Base-by-base conservation (phyloP, 805 yeast genomes). In the Saccharomycopsis fermentans region DNA sequence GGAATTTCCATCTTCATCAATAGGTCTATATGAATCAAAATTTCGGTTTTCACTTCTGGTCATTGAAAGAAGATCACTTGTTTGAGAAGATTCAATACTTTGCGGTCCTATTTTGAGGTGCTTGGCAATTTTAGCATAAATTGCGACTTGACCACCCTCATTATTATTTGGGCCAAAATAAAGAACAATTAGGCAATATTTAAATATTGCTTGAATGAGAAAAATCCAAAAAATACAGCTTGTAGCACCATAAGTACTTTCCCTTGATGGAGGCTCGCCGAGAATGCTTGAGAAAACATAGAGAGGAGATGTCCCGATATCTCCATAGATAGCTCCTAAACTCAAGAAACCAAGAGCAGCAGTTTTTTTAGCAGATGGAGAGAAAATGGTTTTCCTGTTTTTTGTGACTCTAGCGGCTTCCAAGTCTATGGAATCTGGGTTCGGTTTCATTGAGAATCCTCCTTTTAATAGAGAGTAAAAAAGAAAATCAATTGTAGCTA, bases 121-220 rank as follows among this genome's bases (percentile, higher is more conserved):
- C 47, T 81, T 70, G 4, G 84, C 82, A 36, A 81, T 74, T 65
- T 80, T 80, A 24, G 84, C 79, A 63, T 81, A 82, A 50, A 82
- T 76, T n/a, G 86, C 86, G 36, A 82, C 77, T 60, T 80, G 84
- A 1, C 86, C 86, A 61, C 86, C 86, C 65, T 81, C 84, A 52
- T 82, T 83, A 52, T 79, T 74, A 66, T 81, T 80, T 9, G 83
- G 81, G 14, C 84, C 86, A 52, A 73, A 65, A 19, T 65, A 63
- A 54, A 81, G 70, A 9, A 81, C 84, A 55, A 82, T 67, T 47
- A 75, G 64, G 16, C 77, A 70, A 63, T 82, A 82, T 64, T 82
- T 82, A 65, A 75, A 52, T 52, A 81, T 73, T 4, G 81, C 85
- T 47, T 82, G 71, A 48, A 81, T 63, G 1, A 82, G 75, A 65